Evolutionary conservation across 192 early-diverging fungal species (phyloP).

Genomic region (Backusella tarrabulga): DNA sequence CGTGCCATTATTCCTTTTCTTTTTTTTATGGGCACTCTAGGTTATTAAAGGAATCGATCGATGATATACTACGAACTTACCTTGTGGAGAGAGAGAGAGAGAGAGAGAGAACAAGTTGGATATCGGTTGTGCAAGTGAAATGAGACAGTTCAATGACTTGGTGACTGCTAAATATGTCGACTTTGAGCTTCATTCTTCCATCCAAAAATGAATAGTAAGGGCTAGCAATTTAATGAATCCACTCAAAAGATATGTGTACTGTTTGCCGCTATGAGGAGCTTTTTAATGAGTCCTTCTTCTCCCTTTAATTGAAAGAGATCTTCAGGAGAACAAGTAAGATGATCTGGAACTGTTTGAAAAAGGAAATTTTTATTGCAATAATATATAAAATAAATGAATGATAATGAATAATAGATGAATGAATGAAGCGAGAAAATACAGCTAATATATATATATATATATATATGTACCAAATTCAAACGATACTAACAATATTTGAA

Average conservation of each 20-base stretch:
- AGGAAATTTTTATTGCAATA: background rate
- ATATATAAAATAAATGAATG: background rate
- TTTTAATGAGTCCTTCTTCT: background rate
- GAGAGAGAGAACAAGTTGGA: no score
- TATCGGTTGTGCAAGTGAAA: background rate
- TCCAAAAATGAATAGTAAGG: no score
- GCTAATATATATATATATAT: no score
- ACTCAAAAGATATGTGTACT: background rate
- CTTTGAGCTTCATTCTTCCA: no score
- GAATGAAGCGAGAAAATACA: no score
- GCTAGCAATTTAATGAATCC: background rate
- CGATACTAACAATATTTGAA: background rate
- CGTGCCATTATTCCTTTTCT: background rate
- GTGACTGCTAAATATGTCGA: background rate
- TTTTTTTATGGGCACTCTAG: background rate
- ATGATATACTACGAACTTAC: background rate
- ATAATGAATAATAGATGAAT: no score
- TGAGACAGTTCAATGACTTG: background rate
- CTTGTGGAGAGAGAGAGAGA: background rate
- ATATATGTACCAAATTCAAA: no score
- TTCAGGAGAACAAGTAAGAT: background rate
- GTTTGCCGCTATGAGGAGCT: background rate
- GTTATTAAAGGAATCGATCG: background rate
- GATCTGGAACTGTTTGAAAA: background rate
- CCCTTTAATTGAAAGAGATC: background rate